Evolutionary conservation across 768 basidiomycete species (phyloP).

Genomic region (Thelephora ganbajun): DNA sequence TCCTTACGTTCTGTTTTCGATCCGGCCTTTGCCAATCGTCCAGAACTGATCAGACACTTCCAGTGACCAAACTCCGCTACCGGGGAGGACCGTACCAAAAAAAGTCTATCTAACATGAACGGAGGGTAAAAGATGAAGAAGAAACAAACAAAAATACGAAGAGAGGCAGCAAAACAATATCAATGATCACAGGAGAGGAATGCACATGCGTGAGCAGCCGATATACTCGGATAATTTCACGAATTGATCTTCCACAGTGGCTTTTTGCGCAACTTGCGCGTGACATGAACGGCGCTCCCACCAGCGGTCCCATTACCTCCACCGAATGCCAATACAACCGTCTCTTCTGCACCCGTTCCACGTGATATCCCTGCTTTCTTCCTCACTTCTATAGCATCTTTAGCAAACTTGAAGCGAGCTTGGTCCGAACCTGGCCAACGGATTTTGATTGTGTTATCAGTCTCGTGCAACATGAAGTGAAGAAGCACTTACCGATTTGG

Average conservation of each 20-base stretch:
- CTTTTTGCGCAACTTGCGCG: constrained; percentile 60
- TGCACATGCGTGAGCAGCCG: too few species aligned
- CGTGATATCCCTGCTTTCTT: constrained; percentile 58
- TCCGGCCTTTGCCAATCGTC: too few species aligned
- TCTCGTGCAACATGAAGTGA: not conserved
- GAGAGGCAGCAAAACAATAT: too few species aligned
- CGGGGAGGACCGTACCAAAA: too few species aligned
- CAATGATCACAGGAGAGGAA: too few species aligned
- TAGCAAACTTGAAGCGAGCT: constrained; percentile 82
- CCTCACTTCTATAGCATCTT: constrained; percentile 73
- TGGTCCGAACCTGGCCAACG: constrained; percentile 54
- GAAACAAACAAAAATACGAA: too few species aligned
- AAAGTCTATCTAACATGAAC: too few species aligned
- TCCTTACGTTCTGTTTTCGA: too few species aligned
- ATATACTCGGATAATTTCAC: constrained; percentile 1
- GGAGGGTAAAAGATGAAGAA: too few species aligned
- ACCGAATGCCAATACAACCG: constrained; percentile 85
- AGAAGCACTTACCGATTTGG: constrained; percentile 49
- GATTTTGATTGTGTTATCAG: constrained; percentile 1
- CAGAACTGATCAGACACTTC: too few species aligned
- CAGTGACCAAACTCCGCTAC: too few species aligned
- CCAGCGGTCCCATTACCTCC: constrained; percentile 37
- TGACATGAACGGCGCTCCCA: constrained; percentile 73
- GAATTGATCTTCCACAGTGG: constrained; percentile 29
- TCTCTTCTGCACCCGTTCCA: constrained; percentile 66